A percentile compares a stretch with the other conserved stretches of the same genome.
These are phyloP conservation scores for Durusdinium trenchii DNA, from an alignment of 73 alveolate genomes.

Conservation along the genomic window DNA sequence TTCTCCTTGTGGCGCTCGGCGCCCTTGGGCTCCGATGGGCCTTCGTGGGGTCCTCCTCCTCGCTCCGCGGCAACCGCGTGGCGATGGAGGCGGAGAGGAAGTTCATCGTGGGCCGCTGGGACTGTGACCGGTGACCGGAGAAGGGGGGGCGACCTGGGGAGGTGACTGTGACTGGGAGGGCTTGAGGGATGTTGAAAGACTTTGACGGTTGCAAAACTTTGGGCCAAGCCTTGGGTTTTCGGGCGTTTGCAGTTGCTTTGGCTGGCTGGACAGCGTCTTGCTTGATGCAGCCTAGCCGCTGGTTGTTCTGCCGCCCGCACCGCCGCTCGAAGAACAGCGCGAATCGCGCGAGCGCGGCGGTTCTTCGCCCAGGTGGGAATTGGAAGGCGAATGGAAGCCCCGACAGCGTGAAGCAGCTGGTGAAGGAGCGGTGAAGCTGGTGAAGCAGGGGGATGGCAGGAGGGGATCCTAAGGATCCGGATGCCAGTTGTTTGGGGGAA, in stretches of 20 bases:
- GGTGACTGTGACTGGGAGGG: background rate
- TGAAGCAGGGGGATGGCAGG: too few relatives aligned
- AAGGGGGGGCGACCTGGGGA: too few relatives aligned
- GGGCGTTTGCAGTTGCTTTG: background rate
- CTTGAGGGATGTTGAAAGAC: background rate
- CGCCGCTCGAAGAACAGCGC: too few relatives aligned
- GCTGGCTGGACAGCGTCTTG: background rate
- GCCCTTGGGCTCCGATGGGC: conserved; percentile 50
- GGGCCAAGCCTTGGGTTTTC: too few relatives aligned
- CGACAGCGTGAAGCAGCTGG: conserved; percentile 97
- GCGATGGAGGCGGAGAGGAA: conserved; percentile 91
- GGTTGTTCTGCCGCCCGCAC: background rate
- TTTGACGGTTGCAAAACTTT: background rate
- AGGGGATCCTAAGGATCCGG: too few relatives aligned
- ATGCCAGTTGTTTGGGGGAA: too few relatives aligned
- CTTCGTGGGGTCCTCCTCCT: conserved; percentile 44
- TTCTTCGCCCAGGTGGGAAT: conserved; percentile 99
- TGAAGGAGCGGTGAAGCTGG: conserved; percentile 96
- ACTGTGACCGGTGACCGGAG: too few relatives aligned
- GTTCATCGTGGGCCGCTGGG: conserved; percentile 97
- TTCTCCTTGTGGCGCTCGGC: conserved; percentile 32
- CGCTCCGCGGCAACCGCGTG: conserved; percentile 27
- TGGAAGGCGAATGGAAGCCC: conserved; percentile 99
- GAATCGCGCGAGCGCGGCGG: too few relatives aligned
- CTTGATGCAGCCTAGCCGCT: background rate